These are phyloP conservation scores for Lavandula angustifolia DNA, from an alignment of 257 asterid genomes.

Conservation along the genomic window DNA sequence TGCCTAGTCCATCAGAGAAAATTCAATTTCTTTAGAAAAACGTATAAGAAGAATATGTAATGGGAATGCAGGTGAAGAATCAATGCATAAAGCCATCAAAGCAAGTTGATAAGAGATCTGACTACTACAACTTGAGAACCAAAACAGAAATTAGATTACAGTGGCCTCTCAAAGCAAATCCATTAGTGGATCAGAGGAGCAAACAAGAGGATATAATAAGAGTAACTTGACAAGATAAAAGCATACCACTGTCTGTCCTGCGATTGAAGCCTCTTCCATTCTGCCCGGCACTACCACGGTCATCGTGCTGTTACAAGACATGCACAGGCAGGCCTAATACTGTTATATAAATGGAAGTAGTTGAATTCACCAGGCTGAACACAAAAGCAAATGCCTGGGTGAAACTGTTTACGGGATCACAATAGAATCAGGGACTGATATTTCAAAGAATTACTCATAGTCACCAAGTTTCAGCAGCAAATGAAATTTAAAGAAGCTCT, in stretches of 20 bases:
- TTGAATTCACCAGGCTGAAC: constrained; percentile 61
- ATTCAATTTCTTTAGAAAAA: not conserved
- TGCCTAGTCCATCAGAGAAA: not conserved
- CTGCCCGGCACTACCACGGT: constrained; percentile 70
- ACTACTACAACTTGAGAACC: constrained; percentile 17
- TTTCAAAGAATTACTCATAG: constrained; percentile 1
- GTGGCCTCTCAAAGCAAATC: constrained; percentile 3
- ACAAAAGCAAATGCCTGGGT: constrained; percentile 45
- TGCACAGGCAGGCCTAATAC: constrained; percentile 80
- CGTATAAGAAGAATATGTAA: not conserved
- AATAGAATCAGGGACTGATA: constrained; percentile 9
- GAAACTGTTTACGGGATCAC: constrained; percentile 26
- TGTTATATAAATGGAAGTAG: constrained; percentile 63
- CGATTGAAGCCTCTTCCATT: constrained; percentile 61
- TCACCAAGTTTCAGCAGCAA: constrained; percentile 9
- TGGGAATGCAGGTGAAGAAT: not conserved
- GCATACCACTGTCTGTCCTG: constrained; percentile 59
- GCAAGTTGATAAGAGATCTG: constrained; percentile 12
- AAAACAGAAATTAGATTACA: constrained; percentile 5
- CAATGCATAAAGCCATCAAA: not conserved
- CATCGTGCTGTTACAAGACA: constrained; percentile 96
- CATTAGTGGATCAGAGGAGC: not conserved
- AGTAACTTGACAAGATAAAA: constrained; percentile 3
- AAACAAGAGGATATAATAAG: not conserved
- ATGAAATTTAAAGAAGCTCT: not conserved